Percentiles rank a stretch among this genome's conserved stretches.
phyloP scores from a whole-genome alignment of 805 yeast genomes.

The Wickerhamiella kurtzmanii region DNA sequence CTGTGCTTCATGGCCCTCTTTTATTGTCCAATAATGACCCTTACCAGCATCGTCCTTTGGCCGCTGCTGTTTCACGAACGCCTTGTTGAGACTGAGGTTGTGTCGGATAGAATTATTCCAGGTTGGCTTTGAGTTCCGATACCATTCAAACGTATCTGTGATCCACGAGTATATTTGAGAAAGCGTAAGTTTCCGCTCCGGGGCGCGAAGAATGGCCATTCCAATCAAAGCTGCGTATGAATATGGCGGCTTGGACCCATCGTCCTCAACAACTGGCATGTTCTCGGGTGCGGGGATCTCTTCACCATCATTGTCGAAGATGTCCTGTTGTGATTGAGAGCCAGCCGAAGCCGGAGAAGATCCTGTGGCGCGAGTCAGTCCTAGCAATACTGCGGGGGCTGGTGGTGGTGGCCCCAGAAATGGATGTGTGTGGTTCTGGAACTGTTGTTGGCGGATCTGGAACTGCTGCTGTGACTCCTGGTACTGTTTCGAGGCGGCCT shows the following conservation, averaged over 20 bases:
- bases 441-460: background rate
- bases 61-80: constrained; percentile 79
- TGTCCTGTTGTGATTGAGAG: background rate
- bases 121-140: constrained; percentile 74
- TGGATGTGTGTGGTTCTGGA: background rate
- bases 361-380: background rate
- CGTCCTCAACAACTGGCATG: constrained; percentile 35
- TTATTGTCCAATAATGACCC: constrained; percentile 89
- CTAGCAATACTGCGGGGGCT: background rate
- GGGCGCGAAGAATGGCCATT: constrained; percentile 79
- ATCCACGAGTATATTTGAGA: constrained; percentile 91
- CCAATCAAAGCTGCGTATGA: constrained; percentile 91
- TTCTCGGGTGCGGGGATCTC: background rate
- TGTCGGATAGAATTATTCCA: constrained; percentile 98
- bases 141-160: constrained; percentile 68
- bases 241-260: constrained; percentile 74
- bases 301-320: background rate
- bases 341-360: background rate
- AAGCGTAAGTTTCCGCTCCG: constrained; percentile 52
- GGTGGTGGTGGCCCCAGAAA: background rate
- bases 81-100: constrained; percentile 82
- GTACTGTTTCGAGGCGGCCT: background rate
- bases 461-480: background rate
- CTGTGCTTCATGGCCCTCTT: constrained; percentile 66
- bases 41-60: constrained; percentile 46